These are phyloP conservation scores for Monilinia aucupariae DNA, from an alignment of 2,329 filamentous ascomycete species.

Conservation along the genomic window DNA sequence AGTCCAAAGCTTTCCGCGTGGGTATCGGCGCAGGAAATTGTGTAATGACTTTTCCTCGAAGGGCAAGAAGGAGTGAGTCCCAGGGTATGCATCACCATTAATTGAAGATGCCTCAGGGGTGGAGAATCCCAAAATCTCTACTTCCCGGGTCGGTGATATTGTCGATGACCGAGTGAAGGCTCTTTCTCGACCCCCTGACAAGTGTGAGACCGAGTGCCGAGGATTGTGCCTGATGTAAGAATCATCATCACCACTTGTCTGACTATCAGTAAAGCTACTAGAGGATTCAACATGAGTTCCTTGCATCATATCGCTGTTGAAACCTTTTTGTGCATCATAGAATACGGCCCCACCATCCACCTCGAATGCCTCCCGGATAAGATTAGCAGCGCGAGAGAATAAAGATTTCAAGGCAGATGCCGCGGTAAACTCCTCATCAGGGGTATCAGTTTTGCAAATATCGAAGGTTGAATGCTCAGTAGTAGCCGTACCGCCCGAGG, in stretches of 20 bases:
- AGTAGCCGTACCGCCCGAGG: conserved; percentile 21
- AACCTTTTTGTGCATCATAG: conserved; percentile 34
- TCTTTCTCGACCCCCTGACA: neutral
- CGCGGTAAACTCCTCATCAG: conserved; percentile 26
- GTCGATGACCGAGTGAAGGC: conserved; percentile 6
- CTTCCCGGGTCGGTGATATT: conserved; percentile 18
- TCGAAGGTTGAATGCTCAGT: conserved; percentile 23
- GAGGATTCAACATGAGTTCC: neutral
- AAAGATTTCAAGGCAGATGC: conserved; percentile 28
- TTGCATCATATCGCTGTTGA: conserved; percentile 16
- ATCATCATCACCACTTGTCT: conserved; percentile 11
- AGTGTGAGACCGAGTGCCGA: neutral
- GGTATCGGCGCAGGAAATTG: conserved; percentile 40
- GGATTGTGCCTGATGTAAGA: neutral
- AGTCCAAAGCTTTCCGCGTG: conserved; percentile 44
- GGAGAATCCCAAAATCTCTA: conserved; percentile 34
- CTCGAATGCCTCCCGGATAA: conserved; percentile 35
- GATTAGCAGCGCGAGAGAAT: conserved; percentile 34
- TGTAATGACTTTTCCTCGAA: conserved; percentile 32
- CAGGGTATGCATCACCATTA: conserved; percentile 30
- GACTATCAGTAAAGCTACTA: conserved; percentile 18
- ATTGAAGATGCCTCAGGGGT: conserved; percentile 32
- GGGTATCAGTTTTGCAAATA: conserved; percentile 14
- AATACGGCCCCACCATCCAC: conserved; percentile 35
- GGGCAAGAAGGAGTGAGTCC: conserved; percentile 27